These are phyloP conservation scores for Dryas drummondii DNA, from an alignment of 306 rosid genomes.

Conservation along the genomic window DNA sequence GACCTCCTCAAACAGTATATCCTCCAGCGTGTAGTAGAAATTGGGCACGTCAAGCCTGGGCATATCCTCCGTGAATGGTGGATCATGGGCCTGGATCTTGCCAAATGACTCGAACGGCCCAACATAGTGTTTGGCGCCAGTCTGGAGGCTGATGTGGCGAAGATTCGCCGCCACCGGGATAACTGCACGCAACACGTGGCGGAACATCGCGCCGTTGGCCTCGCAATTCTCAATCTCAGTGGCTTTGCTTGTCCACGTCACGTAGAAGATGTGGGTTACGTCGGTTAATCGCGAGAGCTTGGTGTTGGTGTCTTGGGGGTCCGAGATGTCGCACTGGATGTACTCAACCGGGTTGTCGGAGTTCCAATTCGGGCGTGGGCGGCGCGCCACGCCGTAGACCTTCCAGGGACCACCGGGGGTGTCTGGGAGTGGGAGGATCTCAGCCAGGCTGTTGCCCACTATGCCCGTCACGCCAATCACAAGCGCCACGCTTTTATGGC, in stretches of 20 bases:
- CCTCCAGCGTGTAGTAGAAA: slow-evolving; percentile 56
- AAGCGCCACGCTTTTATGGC: slow-evolving; percentile 45
- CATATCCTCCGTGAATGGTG: slow-evolving; percentile 63
- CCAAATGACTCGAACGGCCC: slow-evolving; percentile 46
- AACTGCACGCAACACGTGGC: slow-evolving; percentile 47
- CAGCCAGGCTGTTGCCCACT: slow-evolving; percentile 73
- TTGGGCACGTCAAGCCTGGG: slow-evolving; percentile 47
- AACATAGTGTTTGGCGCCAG: slow-evolving; percentile 48
- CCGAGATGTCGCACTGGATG: slow-evolving; percentile 66
- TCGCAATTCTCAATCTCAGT: slow-evolving; percentile 52
- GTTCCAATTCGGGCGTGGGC: slow-evolving; percentile 62
- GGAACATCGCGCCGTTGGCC: slow-evolving; percentile 57
- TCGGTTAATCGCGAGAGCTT: slow-evolving; percentile 59
- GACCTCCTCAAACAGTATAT: slow-evolving; percentile 50
- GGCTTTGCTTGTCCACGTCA: slow-evolving; percentile 47
- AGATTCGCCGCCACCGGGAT: slow-evolving; percentile 59
- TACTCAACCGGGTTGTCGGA: slow-evolving; percentile 54
- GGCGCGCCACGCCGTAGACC: slow-evolving; percentile 70
- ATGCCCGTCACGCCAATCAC: slow-evolving; percentile 67
- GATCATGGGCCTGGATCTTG: slow-evolving; percentile 37
- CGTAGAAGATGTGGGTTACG: slow-evolving; percentile 68
- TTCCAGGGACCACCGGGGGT: slow-evolving; percentile 72
- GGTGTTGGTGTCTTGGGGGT: slow-evolving; percentile 42
- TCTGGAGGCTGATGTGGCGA: slow-evolving; percentile 63
- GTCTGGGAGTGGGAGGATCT: slow-evolving; percentile 60